phyloP scores from a whole-genome alignment of 306 rosid species.

The Vachellia collinsii region DNA sequence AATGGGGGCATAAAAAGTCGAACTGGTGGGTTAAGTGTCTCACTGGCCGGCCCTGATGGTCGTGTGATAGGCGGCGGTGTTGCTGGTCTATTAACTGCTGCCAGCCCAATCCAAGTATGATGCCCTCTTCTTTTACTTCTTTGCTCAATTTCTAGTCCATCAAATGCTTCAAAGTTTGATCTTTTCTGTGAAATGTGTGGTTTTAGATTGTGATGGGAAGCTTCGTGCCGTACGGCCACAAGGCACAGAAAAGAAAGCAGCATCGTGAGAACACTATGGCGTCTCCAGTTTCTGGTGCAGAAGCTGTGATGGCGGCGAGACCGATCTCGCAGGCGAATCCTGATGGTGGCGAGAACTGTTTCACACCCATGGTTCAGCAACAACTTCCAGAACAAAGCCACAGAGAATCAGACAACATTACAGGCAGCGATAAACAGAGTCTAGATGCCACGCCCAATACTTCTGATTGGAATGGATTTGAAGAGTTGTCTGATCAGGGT shows the following conservation, averaged over 20 bases:
- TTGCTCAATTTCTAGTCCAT: not conserved
- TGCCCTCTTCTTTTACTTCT: not conserved
- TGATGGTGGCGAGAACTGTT: constrained; percentile 36
- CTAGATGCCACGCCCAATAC: constrained; percentile 39
- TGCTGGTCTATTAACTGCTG: constrained; percentile 81
- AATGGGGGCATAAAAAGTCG: constrained; percentile 49
- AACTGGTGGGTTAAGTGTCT: constrained; percentile 71
- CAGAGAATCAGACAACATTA: constrained; percentile 45
- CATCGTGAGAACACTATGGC: constrained; percentile 46
- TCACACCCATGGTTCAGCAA: constrained; percentile 18
- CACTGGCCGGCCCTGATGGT: constrained; percentile 86
- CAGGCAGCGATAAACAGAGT: constrained; percentile 44
- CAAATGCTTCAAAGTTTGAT: not conserved
- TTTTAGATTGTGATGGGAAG: constrained; percentile 82
- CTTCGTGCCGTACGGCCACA: constrained; percentile 56
- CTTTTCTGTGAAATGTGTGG: constrained; percentile 13
- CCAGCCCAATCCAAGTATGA: constrained; percentile 76
- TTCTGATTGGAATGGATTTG: constrained; percentile 60
- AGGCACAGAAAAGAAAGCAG: constrained; percentile 60
- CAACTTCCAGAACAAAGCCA: constrained; percentile 43
- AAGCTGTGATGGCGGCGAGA: constrained; percentile 46
- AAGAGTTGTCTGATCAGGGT: constrained; percentile 55
- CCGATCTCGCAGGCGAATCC: constrained; percentile 63
- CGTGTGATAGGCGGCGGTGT: constrained; percentile 81
- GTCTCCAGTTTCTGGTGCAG: constrained; percentile 48